phyloP scores from a whole-genome alignment of 2,329 filamentous ascomycete genomes.

The Trichoderma afroharzianum region DNA sequence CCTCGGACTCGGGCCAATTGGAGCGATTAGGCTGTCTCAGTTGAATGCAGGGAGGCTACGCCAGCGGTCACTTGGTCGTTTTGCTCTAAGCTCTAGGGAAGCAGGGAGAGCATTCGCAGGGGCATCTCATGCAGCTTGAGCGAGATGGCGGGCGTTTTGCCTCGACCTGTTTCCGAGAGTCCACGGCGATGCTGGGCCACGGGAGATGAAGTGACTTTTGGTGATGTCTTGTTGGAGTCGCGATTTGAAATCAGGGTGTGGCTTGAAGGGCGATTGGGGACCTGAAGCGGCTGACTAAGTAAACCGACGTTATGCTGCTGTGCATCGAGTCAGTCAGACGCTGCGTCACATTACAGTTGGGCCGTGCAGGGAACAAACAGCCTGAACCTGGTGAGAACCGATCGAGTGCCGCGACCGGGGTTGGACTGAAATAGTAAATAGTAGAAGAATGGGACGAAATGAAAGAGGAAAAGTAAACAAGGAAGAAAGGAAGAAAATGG shows the following conservation, averaged over 20 bases:
- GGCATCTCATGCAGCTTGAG: not conserved
- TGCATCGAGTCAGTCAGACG: not conserved
- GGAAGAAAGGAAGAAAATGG: not conserved
- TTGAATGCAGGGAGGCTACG: not conserved
- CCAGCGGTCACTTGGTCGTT: not conserved
- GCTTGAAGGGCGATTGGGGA: not conserved
- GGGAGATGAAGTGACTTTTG: not conserved
- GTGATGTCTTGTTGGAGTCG: not conserved
- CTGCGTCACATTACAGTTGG: not conserved
- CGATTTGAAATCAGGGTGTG: not conserved
- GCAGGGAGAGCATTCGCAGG: not conserved
- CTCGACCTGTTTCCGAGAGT: not conserved
- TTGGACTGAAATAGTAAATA: not conserved
- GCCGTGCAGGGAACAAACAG: not conserved
- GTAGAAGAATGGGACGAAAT: not conserved
- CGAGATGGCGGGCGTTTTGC: not conserved
- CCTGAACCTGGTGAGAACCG: not conserved
- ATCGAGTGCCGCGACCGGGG: not conserved
- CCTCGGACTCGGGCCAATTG: not conserved
- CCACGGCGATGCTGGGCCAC: not conserved
- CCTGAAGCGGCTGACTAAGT: not conserved
- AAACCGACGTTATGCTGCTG: not conserved
- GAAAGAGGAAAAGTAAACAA: not conserved
- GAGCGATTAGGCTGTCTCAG: not conserved
- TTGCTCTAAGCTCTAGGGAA: not conserved